These are phyloP conservation scores for Jaapia argillacea DNA, from an alignment of 768 basidiomycete species.

Conservation along the genomic window DNA sequence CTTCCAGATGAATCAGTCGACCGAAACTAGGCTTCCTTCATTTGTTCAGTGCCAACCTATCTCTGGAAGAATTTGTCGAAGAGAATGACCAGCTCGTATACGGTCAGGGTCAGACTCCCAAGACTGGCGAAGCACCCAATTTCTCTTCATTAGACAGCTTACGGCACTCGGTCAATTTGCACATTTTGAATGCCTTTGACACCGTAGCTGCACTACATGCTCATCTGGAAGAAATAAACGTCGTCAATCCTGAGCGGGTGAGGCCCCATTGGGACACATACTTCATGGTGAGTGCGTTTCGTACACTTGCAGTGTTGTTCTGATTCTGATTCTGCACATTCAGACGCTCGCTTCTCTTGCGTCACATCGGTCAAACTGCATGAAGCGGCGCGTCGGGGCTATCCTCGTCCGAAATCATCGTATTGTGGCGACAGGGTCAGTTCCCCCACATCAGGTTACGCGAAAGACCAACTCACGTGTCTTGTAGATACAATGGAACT, in stretches of 20 bases:
- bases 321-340: slow-evolving; percentile 4
- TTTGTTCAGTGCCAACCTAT: slow-evolving; percentile 10
- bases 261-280: slow-evolving; percentile 93
- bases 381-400: slow-evolving; percentile 95
- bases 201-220: slow-evolving; percentile 40
- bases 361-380: slow-evolving; percentile 86
- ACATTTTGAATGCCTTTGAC: slow-evolving; percentile 55
- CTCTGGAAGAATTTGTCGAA: slow-evolving; percentile 66
- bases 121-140: background rate
- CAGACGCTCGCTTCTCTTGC: slow-evolving; percentile 87
- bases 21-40: background rate
- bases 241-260: slow-evolving; percentile 64
- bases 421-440: slow-evolving; percentile 70
- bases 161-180: slow-evolving; percentile 47
- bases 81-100: slow-evolving; percentile 64
- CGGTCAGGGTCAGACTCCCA: slow-evolving; percentile 22
- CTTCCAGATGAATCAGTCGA: background rate
- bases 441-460: background rate
- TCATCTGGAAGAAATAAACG: slow-evolving; percentile 59
- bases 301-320: background rate
- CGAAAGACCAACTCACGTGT: background rate
- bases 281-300: slow-evolving; percentile 67
- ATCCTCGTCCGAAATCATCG: slow-evolving; percentile 81
- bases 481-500: slow-evolving; percentile 84
- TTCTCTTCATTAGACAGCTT: slow-evolving; percentile 13